These are phyloP conservation scores for Barnettozyma sp. DNA, from an alignment of 805 yeast genomes.

Conservation along the genomic window DNA sequence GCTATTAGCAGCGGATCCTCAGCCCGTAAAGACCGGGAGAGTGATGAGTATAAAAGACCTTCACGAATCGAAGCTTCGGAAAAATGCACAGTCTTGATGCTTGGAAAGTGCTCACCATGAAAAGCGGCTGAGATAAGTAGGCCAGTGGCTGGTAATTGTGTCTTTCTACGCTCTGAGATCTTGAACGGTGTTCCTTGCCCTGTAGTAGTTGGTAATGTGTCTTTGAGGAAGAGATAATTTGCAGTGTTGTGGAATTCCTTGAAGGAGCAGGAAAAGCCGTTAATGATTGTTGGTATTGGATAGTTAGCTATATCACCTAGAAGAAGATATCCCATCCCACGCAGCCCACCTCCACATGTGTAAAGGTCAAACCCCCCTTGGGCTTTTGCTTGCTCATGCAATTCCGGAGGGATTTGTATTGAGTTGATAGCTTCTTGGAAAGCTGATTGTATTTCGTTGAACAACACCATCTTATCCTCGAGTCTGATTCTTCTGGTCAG, in stretches of 20 bases:
- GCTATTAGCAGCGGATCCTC: constrained; percentile 69
- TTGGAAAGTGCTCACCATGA: constrained; percentile 38
- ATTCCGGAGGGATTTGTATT: constrained; percentile 45
- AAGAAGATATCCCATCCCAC: constrained; percentile 61
- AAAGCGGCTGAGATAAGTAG: constrained; percentile 54
- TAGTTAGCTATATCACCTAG: constrained; percentile 46
- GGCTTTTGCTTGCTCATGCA: constrained; percentile 42
- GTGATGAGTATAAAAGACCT: constrained; percentile 59
- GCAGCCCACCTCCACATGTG: constrained; percentile 68
- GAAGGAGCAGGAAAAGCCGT: constrained; percentile 57
- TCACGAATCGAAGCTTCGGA: constrained; percentile 76
- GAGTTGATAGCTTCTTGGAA: constrained; percentile 42
- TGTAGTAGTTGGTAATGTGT: constrained; percentile 33
- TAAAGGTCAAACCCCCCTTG: constrained; percentile 59
- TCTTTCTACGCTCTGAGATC: constrained; percentile 57
- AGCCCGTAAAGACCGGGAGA: constrained; percentile 48
- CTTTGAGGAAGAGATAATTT: constrained; percentile 44
- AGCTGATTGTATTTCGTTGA: constrained; percentile 46
- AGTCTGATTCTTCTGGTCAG: constrained; percentile 46
- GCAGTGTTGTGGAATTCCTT: constrained; percentile 45
- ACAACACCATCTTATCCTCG: constrained; percentile 44
- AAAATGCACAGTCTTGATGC: constrained; percentile 59
- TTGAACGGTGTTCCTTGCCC: constrained; percentile 33
- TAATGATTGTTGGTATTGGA: constrained; percentile 64
- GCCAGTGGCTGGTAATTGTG: constrained; percentile 66